phyloP scores from a whole-genome alignment of 2,329 filamentous ascomycete genomes.

The Aspergillus ustus region DNA sequence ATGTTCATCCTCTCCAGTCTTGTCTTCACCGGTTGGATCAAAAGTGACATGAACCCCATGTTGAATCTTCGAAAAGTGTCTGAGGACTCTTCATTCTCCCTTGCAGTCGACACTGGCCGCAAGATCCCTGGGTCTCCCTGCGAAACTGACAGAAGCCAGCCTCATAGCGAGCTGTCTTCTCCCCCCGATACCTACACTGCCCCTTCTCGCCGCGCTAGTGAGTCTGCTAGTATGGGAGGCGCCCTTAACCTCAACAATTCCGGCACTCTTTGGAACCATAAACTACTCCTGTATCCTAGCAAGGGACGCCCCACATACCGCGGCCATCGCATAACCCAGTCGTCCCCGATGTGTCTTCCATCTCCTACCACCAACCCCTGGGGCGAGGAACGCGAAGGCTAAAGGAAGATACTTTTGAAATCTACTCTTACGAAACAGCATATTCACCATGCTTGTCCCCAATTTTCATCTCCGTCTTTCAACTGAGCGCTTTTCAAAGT shows the following conservation, averaged over 20 bases:
- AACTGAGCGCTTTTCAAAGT: neutral
- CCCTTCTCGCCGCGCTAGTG: conserved; percentile 22
- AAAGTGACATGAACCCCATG: conserved; percentile 13
- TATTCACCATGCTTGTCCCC: neutral
- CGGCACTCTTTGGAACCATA: conserved; percentile 20
- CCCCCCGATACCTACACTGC: conserved; percentile 13
- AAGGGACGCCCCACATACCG: conserved; percentile 11
- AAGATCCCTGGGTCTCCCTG: conserved; percentile 11
- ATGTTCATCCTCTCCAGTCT: conserved; percentile 27
- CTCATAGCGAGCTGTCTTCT: conserved; percentile 12
- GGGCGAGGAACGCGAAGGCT: neutral
- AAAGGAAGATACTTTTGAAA: neutral
- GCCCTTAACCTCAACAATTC: conserved; percentile 6
- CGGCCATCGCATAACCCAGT: conserved; percentile 29
- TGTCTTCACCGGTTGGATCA: conserved; percentile 27
- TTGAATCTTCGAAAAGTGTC: conserved; percentile 3
- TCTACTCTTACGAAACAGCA: neutral
- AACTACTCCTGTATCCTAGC: conserved; percentile 16
- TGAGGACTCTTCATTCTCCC: conserved; percentile 2
- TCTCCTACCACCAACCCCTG: conserved; percentile 10
- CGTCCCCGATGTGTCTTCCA: conserved; percentile 28
- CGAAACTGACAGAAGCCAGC: conserved; percentile 4
- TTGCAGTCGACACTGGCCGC: neutral
- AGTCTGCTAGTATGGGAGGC: conserved; percentile 5
- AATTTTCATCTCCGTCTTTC: neutral